Percentiles rank a stretch among this genome's conserved stretches.
Conservation (phyloP, 2,329 filamentous ascomycete genomes). For the Fusarium sublunatum region DNA sequence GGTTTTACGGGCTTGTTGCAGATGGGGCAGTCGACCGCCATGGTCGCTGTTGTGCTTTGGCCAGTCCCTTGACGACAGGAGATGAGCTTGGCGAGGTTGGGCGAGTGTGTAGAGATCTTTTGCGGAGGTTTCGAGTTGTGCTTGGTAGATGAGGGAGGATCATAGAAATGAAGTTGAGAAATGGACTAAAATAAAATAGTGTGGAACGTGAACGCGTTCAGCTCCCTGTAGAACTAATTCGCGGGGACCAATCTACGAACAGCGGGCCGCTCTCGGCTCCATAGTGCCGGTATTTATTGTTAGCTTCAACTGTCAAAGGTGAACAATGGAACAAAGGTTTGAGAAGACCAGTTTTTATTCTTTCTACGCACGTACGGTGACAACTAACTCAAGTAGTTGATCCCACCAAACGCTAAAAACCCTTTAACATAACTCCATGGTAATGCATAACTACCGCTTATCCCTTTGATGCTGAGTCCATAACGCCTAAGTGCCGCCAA, state of each 20-base stretch:
- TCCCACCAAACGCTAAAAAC: slow-evolving; percentile 10
- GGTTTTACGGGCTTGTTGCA: slow-evolving; percentile 79
- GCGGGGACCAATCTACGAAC: slow-evolving; percentile 31
- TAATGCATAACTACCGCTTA: slow-evolving; percentile 30
- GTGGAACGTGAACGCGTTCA: slow-evolving; percentile 24
- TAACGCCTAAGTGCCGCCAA: slow-evolving; percentile 34
- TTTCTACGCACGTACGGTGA: slow-evolving; percentile 2
- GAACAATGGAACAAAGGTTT: not conserved
- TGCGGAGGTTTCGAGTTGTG: not conserved
- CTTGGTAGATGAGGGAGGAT: not conserved
- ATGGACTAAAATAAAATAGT: slow-evolving; percentile 15
- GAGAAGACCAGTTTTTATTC: not conserved
- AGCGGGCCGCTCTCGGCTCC: slow-evolving; percentile 40
- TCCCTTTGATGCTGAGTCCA: slow-evolving; percentile 28
- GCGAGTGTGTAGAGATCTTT: not conserved
- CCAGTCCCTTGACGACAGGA: slow-evolving; percentile 16
- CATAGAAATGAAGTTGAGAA: slow-evolving; percentile 13
- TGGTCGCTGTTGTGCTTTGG: slow-evolving; percentile 25
- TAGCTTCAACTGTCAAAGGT: not conserved
- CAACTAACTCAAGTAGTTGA: slow-evolving; percentile 5
- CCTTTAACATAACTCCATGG: slow-evolving; percentile 29
- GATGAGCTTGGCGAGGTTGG: not conserved
- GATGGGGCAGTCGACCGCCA: slow-evolving; percentile 80
- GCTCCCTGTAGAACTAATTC: slow-evolving; percentile 24
- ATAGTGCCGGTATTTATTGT: slow-evolving; percentile 20